Conservation (phyloP, 2,329 filamentous ascomycete species). For the Trichoderma breve region DNA sequence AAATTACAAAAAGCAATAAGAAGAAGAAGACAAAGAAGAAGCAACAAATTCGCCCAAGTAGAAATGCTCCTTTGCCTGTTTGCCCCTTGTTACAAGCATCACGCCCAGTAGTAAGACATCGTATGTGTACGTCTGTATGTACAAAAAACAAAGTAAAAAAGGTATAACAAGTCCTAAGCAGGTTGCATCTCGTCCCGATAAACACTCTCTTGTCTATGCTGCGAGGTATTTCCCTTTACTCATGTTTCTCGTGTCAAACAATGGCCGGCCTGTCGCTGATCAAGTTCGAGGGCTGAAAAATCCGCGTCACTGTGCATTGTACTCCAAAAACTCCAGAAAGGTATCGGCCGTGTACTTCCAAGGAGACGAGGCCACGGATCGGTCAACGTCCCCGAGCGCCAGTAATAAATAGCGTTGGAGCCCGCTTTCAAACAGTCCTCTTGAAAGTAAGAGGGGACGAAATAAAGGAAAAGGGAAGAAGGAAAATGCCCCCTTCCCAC, state of each 20-base stretch:
- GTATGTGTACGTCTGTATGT: conserved; percentile 4
- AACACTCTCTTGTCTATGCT: conserved; percentile 9
- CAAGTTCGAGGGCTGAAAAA: neutral
- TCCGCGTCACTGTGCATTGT: neutral
- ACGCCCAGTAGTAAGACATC: neutral
- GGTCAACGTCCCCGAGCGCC: neutral
- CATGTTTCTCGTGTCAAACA: conserved; percentile 12
- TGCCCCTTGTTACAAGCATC: neutral
- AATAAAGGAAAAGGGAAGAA: neutral
- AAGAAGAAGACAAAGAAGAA: neutral
- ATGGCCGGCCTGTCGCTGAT: conserved; percentile 10
- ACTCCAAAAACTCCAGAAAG: conserved; percentile 11
- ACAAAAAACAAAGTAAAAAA: conserved; percentile 1
- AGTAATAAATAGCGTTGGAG: neutral
- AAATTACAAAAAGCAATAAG: neutral
- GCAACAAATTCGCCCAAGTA: neutral
- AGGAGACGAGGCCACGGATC: neutral
- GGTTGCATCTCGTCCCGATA: neutral
- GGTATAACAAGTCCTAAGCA: neutral
- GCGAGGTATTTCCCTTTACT: conserved; percentile 7
- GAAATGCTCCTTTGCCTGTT: conserved; percentile 8
- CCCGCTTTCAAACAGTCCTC: neutral
- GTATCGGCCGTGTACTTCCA: neutral
- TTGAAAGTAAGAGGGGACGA: neutral
- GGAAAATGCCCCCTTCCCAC: neutral